A percentile compares a stretch with the other conserved stretches of the same genome.
These are phyloP conservation scores for Sclerotinia sclerotiorum DNA, from an alignment of 2,329 filamentous ascomycete species.

Conservation along the genomic window DNA sequence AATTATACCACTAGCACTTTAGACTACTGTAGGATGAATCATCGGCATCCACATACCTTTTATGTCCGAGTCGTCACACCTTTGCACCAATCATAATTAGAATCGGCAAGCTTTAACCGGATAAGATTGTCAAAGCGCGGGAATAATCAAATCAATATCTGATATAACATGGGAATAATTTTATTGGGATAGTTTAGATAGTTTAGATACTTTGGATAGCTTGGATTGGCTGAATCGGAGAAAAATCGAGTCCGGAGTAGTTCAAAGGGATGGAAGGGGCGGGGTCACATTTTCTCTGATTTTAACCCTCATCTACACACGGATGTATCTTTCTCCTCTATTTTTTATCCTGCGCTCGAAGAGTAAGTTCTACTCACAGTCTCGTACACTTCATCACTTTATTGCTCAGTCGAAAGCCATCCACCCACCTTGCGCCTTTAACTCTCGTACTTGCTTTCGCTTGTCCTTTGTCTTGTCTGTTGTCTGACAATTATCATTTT, in stretches of 20 bases:
- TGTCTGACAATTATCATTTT: neutral
- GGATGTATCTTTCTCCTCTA: neutral
- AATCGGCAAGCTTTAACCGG: neutral
- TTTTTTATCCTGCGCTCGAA: neutral
- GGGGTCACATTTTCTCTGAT: neutral
- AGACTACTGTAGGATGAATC: neutral
- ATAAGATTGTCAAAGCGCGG: neutral
- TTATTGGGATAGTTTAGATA: neutral
- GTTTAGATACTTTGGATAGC: neutral
- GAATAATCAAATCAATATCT: neutral
- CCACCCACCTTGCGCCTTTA: neutral
- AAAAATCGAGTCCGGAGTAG: neutral
- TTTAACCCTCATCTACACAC: neutral
- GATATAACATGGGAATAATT: neutral
- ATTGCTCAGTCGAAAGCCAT: neutral
- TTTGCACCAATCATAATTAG: too few species aligned
- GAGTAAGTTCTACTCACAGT: neutral
- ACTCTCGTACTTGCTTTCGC: neutral
- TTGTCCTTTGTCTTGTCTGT: neutral
- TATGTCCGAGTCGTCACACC: neutral
- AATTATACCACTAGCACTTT: neutral
- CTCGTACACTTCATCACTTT: neutral
- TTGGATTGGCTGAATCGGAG: neutral
- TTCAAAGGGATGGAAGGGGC: neutral
- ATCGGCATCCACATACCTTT: neutral